Conservation (phyloP, 2,329 filamentous ascomycete genomes). For the Epichloe typhina region DNA sequence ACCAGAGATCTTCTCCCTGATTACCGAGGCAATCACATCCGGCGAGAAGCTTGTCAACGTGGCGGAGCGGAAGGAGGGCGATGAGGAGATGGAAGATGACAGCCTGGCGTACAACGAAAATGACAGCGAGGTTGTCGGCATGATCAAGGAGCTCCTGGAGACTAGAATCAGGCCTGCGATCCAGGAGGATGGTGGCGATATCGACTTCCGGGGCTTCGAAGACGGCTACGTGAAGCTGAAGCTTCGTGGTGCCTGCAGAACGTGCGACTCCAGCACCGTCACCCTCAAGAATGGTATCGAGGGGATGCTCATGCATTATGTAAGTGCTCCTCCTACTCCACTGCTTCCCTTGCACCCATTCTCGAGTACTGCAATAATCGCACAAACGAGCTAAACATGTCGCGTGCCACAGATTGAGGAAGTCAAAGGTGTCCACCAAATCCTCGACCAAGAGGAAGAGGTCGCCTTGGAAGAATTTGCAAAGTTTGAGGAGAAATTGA, state of each 20-base stretch:
- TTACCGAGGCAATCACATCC: conserved; percentile 80
- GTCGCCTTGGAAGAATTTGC: conserved; percentile 78
- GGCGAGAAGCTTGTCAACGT: conserved; percentile 71
- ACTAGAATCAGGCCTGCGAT: conserved; percentile 91
- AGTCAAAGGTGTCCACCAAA: conserved; percentile 82
- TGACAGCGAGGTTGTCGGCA: conserved; percentile 86
- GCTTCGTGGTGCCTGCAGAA: conserved; percentile 82
- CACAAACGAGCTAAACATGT: neutral
- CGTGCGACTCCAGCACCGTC: conserved; percentile 92
- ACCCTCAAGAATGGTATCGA: conserved; percentile 97
- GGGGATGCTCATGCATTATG: conserved; percentile 95
- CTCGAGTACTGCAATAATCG: neutral
- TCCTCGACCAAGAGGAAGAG: conserved; percentile 85
- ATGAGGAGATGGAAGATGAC: conserved; percentile 39
- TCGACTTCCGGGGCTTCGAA: conserved; percentile 85
- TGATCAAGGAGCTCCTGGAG: conserved; percentile 97
- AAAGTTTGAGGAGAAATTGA: conserved; percentile 79
- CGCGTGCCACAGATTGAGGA: conserved; percentile 62
- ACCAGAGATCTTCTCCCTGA: conserved; percentile 87
- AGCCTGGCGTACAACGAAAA: conserved; percentile 75
- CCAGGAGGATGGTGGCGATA: conserved; percentile 94
- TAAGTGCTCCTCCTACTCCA: conserved; percentile 34
- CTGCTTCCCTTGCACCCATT: neutral
- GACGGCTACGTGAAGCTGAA: conserved; percentile 73
- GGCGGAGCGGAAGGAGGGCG: conserved; percentile 45